Evolutionary conservation across 345 rosid species (phyloP), one percentile per base, ranked within the genome.

Genomic region (Acer campestre): DNA sequence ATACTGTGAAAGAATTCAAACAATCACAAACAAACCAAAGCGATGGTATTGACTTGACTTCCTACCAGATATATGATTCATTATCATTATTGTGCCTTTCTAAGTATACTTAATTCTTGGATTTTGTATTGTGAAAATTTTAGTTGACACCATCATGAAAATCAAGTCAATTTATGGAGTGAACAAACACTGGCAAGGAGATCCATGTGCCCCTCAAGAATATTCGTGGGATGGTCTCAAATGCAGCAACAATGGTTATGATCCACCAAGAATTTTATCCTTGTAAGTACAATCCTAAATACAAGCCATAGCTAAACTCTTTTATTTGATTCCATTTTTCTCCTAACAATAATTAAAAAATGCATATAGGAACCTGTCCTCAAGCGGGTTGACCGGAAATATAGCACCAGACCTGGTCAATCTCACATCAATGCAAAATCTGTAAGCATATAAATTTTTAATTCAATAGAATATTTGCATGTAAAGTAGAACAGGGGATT

Each of bases 331-430:
- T 46, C 53, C 11, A 46, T n/a, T 58, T 58, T 58, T 20, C 62
- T 58, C 0, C 61, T 56, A 56, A 17, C 22, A 18, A 56, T 56
- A 16, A 1, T 56, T 56, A 16, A 16, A 56, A 14, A 14, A 17
- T 56, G 11, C 25, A 58, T 58, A 18, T 20, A 82, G 84, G 79
- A 78, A 82, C 42, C 44, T 81, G 69, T 66, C 71, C 7, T 81
- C 79, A 7, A 65, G 69, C 6, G 79, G 73, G 51, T 56, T 82
- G 62, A 70, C 22, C 35, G 79, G 78, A 17, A 55, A 46, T 7
- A 78, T 82, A 55, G n/a, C 76, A 69, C 38, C 72, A 12, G 58
- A 71, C 17, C 61, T 82, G 1, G 63, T 78, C 61, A 53, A 73
- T 40, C 71, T 81, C 31, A 74, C 69, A 20, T 77, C 66, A 42